Conservation (phyloP, 2,329 filamentous ascomycete species). For the Alternaria sp. region DNA sequence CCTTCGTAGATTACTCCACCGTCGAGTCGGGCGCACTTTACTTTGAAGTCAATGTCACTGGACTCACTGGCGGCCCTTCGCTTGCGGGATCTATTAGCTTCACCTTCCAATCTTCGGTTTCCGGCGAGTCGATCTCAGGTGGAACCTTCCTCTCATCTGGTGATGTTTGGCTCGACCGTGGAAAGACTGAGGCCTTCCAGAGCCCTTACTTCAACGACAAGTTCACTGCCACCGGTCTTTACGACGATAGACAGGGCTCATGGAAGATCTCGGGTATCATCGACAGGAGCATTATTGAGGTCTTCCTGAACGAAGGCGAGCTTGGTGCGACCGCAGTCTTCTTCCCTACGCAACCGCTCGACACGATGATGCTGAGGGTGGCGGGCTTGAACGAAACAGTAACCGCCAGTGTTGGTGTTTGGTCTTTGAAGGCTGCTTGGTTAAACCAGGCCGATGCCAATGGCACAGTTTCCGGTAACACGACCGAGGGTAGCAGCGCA, state of each 20-base stretch:
- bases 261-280: conserved; percentile 58
- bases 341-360: conserved; percentile 56
- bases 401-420: conserved; percentile 49
- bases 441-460: conserved; percentile 34
- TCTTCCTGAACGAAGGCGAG: conserved; percentile 62
- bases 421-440: conserved; percentile 50
- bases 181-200: conserved; percentile 57
- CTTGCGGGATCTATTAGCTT: conserved; percentile 57
- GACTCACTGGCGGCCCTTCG: conserved; percentile 40
- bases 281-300: conserved; percentile 62
- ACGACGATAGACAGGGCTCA: conserved; percentile 31
- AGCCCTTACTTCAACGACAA: conserved; percentile 64
- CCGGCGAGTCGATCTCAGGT: conserved; percentile 58
- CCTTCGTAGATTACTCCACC: conserved; percentile 59
- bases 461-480: conserved; percentile 46
- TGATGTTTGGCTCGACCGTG: conserved; percentile 60
- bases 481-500: conserved; percentile 22
- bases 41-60: conserved; percentile 62
- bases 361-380: conserved; percentile 43
- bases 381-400: conserved; percentile 44
- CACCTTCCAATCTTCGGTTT: conserved; percentile 58
- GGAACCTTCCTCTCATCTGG: conserved; percentile 58
- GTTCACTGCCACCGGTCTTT: conserved; percentile 50
- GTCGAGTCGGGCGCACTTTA: conserved; percentile 61
- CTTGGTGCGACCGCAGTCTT: conserved; percentile 59